These are phyloP conservation scores for Pyronema domesticum DNA, from an alignment of 495 filamentous ascomycete genomes.

Conservation along the genomic window DNA sequence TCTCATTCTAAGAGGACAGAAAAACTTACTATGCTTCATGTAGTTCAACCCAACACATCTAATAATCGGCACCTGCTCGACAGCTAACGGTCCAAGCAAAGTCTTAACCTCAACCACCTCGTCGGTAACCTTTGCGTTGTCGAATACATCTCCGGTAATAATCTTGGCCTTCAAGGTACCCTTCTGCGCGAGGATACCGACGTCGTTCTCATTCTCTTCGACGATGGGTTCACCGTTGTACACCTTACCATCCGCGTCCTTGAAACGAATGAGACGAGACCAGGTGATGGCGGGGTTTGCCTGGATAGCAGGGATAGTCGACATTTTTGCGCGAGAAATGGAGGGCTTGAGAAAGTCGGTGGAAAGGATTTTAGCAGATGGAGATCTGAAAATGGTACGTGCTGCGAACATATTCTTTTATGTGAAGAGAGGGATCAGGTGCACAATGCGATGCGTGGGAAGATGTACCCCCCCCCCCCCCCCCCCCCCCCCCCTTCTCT, in stretches of 20 bases:
- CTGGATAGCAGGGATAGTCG: too few species aligned
- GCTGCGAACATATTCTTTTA: too few species aligned
- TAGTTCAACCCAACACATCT: conserved; percentile 74
- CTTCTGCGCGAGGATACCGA: conserved; percentile 36
- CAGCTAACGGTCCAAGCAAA: conserved; percentile 52
- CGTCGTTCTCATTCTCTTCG: conserved; percentile 45
- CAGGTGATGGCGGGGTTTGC: too few species aligned
- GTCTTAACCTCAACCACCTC: conserved; percentile 43
- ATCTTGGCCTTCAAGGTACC: conserved; percentile 36
- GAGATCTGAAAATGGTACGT: too few species aligned
- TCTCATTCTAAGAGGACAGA: neutral
- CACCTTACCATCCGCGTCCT: conserved; percentile 51
- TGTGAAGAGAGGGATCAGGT: too few species aligned
- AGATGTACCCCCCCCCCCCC: too few species aligned
- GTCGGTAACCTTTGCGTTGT: conserved; percentile 47
- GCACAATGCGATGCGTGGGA: too few species aligned
- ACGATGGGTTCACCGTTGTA: conserved; percentile 77
- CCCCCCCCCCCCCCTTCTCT: too few species aligned
- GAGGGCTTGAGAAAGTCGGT: too few species aligned
- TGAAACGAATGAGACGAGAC: conserved; percentile 50
- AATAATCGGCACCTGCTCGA: conserved; percentile 51
- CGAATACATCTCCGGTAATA: conserved; percentile 51
- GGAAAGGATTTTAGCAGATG: too few species aligned
- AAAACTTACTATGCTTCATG: conserved; percentile 47
- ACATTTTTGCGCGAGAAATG: too few species aligned